Conservation (phyloP, 768 basidiomycete genomes). For the Lepiota brunneoincarnata region DNA sequence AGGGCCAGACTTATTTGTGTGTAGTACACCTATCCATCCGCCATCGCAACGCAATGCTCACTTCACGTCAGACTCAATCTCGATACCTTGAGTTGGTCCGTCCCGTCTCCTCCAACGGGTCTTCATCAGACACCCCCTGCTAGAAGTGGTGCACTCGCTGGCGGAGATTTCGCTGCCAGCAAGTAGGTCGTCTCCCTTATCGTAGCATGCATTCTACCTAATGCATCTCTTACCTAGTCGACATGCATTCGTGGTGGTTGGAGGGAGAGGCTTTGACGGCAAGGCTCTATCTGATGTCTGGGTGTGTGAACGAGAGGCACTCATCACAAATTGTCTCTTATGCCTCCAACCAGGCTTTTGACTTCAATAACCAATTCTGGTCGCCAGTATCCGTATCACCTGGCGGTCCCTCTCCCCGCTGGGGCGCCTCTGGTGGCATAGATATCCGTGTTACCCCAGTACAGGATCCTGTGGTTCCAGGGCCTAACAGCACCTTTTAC, state of each 20-base stretch:
- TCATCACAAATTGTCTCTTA: neutral
- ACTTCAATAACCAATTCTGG: slow-evolving; percentile 79
- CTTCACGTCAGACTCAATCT: slow-evolving; percentile 54
- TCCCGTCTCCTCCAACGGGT: slow-evolving; percentile 48
- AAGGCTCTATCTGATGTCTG: slow-evolving; percentile 66
- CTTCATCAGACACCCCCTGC: slow-evolving; percentile 52
- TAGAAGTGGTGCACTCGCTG: slow-evolving; percentile 62
- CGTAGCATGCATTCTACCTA: slow-evolving; percentile 12
- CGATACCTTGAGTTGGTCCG: slow-evolving; percentile 56
- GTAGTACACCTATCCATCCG: slow-evolving; percentile 21
- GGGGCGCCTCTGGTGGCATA: slow-evolving; percentile 73
- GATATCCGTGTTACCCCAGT: slow-evolving; percentile 49
- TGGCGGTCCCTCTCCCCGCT: slow-evolving; percentile 58
- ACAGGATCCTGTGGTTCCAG: slow-evolving; percentile 41
- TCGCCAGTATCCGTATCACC: slow-evolving; percentile 50
- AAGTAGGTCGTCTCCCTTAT: slow-evolving; percentile 49
- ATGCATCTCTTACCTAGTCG: slow-evolving; percentile 44
- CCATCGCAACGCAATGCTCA: slow-evolving; percentile 7
- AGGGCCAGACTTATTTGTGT: slow-evolving; percentile 67
- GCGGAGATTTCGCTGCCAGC: slow-evolving; percentile 76
- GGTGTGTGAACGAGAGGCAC: slow-evolving; percentile 36
- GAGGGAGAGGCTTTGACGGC: slow-evolving; percentile 58
- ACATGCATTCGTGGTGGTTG: slow-evolving; percentile 69
- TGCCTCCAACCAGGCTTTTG: slow-evolving; percentile 57
- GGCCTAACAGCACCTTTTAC: slow-evolving; percentile 72